Conservation (phyloP, 257 asterid species). For the Coffea eugenioides region DNA sequence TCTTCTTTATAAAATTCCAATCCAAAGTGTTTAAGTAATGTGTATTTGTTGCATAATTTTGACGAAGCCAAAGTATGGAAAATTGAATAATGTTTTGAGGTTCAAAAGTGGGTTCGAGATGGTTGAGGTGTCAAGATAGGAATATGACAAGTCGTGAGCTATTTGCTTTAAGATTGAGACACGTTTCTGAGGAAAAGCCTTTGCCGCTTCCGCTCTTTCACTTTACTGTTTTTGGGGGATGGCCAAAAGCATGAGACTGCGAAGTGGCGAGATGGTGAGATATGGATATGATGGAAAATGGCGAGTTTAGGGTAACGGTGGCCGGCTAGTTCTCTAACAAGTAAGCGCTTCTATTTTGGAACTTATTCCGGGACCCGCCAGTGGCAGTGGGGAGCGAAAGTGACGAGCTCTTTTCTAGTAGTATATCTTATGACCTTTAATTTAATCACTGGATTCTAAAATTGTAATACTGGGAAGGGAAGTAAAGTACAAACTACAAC, state of each 20-base stretch:
- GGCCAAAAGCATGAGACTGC: no score
- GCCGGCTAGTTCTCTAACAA: constrained; percentile 2
- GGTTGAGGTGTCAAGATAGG: neutral
- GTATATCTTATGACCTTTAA: no score
- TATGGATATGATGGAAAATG: neutral
- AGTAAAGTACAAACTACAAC: neutral
- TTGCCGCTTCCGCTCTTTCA: no score
- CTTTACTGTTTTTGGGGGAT: neutral
- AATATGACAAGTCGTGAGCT: neutral
- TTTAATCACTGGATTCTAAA: neutral
- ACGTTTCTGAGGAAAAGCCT: neutral
- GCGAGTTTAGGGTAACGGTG: neutral
- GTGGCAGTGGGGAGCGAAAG: neutral
- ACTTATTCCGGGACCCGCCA: neutral
- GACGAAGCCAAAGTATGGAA: no score
- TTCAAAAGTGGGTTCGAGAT: neutral
- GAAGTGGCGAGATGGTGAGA: neutral
- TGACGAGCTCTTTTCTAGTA: neutral
- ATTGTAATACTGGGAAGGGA: neutral
- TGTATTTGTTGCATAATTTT: no score
- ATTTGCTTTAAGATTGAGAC: neutral
- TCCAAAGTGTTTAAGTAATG: no score
- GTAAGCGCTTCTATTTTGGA: constrained; percentile 4
- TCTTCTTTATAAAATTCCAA: no score
- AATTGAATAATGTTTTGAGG: no score